Base-by-base conservation (phyloP, 78 protist species). In the Dictyostelium discoideum region DNA sequence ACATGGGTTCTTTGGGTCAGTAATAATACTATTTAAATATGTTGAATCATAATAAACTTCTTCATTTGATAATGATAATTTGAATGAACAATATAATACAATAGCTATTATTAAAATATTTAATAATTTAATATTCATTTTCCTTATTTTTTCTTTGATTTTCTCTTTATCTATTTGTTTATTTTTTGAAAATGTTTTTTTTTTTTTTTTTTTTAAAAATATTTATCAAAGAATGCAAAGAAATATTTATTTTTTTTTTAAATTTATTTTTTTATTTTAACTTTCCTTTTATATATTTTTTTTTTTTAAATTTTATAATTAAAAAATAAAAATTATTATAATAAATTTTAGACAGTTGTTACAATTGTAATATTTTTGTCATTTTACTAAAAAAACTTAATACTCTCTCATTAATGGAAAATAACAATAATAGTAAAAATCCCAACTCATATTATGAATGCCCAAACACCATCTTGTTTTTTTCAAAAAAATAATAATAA, bases 1-100 rank as follows among this genome's bases (percentile, higher is more conserved):
- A 74, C 81, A 74, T 29, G 81, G 81, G 18, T 74, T 74, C 48
- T 74, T 74, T 74, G 81, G 81, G 16, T 74, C 81, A 6, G 81
- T 74, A 74, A 74, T 74, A 29, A 32, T 16, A 74, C 40, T 32
- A 74, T 74, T 74, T 18, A 74, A 37, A 37, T 74, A 74, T 37
- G 81, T 74, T 37, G 81, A 74, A 37, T 74, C 81, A 37, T 74
- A 74, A 26, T 69, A 26, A 69, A 60, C 69, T 20, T 60, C 26
- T 69, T 69, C 77, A 26, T 69, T 22, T 24, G 77, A n/a, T 11
- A 69, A 69, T 9, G 77, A 22, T 22, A 11, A 11, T 22, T 69
- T 69, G 26, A 26, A 69, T 26, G 39, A 26, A n/a, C 29, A 69
- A 26, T 26, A 69, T 69, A 69, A 26, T 26, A 69, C 77, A 26